These are phyloP conservation scores for Alternaria ventricosa DNA, from an alignment of 2,329 filamentous ascomycete species.

Conservation along the genomic window DNA sequence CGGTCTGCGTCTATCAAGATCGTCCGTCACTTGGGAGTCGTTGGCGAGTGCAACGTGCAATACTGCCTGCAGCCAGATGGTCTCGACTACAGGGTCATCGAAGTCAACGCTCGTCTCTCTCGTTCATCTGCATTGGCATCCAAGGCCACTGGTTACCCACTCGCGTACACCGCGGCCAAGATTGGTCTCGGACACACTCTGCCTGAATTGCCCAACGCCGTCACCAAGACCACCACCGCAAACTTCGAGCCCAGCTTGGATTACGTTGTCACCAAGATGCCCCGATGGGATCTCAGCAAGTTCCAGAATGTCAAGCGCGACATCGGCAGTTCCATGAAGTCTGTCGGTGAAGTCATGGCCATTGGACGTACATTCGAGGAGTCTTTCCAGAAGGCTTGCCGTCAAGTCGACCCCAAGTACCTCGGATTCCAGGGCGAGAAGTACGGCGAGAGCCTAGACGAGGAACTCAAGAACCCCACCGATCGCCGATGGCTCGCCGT, in stretches of 20 bases:
- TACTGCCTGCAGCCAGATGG: slow-evolving; percentile 97
- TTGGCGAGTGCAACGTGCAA: slow-evolving; percentile 98
- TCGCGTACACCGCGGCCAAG: slow-evolving; percentile 97
- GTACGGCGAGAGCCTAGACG: slow-evolving; percentile 85
- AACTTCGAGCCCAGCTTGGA: slow-evolving; percentile 98
- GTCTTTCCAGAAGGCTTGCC: slow-evolving; percentile 98
- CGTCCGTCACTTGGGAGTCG: slow-evolving; percentile 92
- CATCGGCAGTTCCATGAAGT: slow-evolving; percentile 99
- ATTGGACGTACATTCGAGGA: slow-evolving; percentile 99
- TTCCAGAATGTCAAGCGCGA: slow-evolving; percentile 99
- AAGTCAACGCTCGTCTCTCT: slow-evolving; percentile 98
- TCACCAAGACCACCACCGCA: slow-evolving; percentile 97
- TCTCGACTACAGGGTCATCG: slow-evolving; percentile 97
- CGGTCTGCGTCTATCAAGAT: slow-evolving; percentile 98
- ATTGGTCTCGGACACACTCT: slow-evolving; percentile 95
- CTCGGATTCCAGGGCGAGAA: slow-evolving; percentile 94
- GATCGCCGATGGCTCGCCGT: slow-evolving; percentile 97
- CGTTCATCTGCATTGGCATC: slow-evolving; percentile 96
- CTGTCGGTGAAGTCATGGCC: slow-evolving; percentile 98
- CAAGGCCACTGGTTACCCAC: slow-evolving; percentile 96
- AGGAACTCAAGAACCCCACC: slow-evolving; percentile 87
- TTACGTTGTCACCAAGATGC: slow-evolving; percentile 98
- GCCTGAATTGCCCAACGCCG: slow-evolving; percentile 94
- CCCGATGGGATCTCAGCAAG: slow-evolving; percentile 97
- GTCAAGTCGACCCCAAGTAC: slow-evolving; percentile 92